phyloP scores from a whole-genome alignment of 108 stramenopile genomes.

The Cyclotella atomus region DNA sequence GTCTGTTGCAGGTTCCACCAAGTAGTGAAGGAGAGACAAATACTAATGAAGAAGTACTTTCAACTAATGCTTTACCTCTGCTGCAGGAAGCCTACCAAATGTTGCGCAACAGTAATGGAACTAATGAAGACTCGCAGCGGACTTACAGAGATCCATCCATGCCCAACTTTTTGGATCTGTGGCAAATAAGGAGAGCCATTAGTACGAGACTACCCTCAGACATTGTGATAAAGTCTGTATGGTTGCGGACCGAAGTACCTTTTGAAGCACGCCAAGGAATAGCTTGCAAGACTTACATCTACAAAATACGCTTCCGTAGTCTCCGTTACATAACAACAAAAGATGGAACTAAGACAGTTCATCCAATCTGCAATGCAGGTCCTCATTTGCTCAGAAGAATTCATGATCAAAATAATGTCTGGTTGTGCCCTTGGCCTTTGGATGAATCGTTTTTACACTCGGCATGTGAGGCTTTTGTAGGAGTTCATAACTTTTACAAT shows the following conservation, averaged over 20 bases:
- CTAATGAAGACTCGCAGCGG: background rate
- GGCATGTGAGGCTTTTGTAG: slow-evolving; percentile 59
- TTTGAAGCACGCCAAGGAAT: slow-evolving; percentile 76
- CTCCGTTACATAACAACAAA: background rate
- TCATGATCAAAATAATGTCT: slow-evolving; percentile 58
- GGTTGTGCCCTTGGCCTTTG: slow-evolving; percentile 76
- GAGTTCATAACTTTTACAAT: slow-evolving; percentile 65
- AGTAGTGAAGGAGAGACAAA: background rate
- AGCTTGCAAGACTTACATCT: slow-evolving; percentile 67
- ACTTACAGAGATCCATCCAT: background rate
- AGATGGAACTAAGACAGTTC: slow-evolving; percentile 25
- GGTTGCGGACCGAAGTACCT: slow-evolving; percentile 35
- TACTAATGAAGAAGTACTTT: slow-evolving; percentile 10
- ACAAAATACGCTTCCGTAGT: slow-evolving; percentile 70
- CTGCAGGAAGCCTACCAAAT: slow-evolving; percentile 30
- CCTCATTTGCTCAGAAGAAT: slow-evolving; percentile 57
- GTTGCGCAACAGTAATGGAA: background rate
- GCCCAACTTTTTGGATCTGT: slow-evolving; percentile 31
- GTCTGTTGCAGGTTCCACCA: slow-evolving; percentile 1
- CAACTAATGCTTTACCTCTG: slow-evolving; percentile 18
- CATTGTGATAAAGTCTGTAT: slow-evolving; percentile 56
- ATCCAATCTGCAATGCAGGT: slow-evolving; percentile 62
- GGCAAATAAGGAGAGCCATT: slow-evolving; percentile 70
- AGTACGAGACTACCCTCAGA: slow-evolving; percentile 77
- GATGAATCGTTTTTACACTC: slow-evolving; percentile 53